Conservation (phyloP, 2,329 filamentous ascomycete species). For the Talaromyces sp. region DNA sequence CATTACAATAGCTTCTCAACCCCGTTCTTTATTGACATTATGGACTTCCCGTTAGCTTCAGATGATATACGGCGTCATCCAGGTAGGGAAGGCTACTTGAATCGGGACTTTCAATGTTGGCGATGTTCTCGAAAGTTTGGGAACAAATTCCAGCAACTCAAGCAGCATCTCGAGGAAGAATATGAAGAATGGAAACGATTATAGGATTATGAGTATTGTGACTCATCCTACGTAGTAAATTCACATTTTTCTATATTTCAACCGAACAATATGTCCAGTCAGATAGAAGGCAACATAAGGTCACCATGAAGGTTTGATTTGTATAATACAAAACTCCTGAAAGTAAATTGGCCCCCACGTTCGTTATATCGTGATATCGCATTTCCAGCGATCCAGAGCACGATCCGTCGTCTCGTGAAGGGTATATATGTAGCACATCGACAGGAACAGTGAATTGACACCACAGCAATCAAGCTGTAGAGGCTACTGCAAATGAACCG, state of each 20-base stretch:
- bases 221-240: background rate
- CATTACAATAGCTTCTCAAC: conserved; percentile 93
- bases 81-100: conserved; percentile 54
- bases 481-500: background rate
- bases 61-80: conserved; percentile 61
- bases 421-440: background rate
- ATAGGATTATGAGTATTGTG: background rate
- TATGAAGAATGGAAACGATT: conserved; percentile 66
- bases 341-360: background rate
- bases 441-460: background rate
- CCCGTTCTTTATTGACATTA: conserved; percentile 71
- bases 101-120: conserved; percentile 72
- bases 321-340: conserved; percentile 11
- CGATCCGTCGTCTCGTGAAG: background rate
- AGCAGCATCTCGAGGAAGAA: conserved; percentile 69
- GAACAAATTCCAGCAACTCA: conserved; percentile 67
- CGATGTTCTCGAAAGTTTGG: conserved; percentile 69
- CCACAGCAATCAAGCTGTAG: background rate
- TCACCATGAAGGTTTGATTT: conserved; percentile 1
- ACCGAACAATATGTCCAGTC: background rate
- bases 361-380: background rate
- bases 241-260: background rate
- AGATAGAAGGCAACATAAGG: conserved; percentile 3
- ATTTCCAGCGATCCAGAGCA: conserved; percentile 6
- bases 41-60: conserved; percentile 68